Evolutionary conservation across 1,139 yeast species (phyloP).

Genomic region (Suhomyces terraborum): DNA sequence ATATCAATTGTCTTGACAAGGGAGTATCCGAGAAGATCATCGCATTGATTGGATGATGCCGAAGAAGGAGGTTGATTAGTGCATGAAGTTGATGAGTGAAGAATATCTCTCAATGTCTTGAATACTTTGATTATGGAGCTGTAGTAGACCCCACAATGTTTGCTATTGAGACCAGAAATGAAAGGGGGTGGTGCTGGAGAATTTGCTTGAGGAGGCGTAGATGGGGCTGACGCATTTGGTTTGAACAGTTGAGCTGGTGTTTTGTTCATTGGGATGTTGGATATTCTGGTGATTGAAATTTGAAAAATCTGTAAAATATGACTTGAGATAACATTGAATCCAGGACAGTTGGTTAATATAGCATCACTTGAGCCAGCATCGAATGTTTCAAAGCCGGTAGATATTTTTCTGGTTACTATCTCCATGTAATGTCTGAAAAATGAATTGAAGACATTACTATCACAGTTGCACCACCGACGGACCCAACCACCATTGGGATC

Average conservation of each 20-base stretch:
- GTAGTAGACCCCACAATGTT: conserved; percentile 37
- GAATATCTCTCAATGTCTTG: conserved; percentile 48
- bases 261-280: conserved; percentile 16
- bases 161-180: conserved; percentile 16
- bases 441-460: conserved; percentile 70
- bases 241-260: conserved; percentile 7
- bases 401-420: conserved; percentile 29
- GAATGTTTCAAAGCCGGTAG: conserved; percentile 7
- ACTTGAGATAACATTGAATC: conserved; percentile 39
- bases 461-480: conserved; percentile 50
- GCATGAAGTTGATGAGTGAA: conserved; percentile 28
- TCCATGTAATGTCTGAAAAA: conserved; percentile 68
- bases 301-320: conserved; percentile 42
- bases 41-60: conserved; percentile 1
- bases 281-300: conserved; percentile 37
- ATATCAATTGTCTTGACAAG: conserved; percentile 33
- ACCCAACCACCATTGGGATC: conserved; percentile 74
- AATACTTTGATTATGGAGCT: conserved; percentile 45
- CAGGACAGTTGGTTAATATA: conserved; percentile 29
- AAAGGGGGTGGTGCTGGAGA: conserved; percentile 20
- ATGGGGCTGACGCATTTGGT: conserved; percentile 3
- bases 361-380: conserved; percentile 8
- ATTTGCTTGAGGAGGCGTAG: conserved; percentile 16
- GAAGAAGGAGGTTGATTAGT: not conserved
- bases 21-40: conserved; percentile 12